Conservation (phyloP, 306 rosid genomes). For the Quercus bicolor region DNA sequence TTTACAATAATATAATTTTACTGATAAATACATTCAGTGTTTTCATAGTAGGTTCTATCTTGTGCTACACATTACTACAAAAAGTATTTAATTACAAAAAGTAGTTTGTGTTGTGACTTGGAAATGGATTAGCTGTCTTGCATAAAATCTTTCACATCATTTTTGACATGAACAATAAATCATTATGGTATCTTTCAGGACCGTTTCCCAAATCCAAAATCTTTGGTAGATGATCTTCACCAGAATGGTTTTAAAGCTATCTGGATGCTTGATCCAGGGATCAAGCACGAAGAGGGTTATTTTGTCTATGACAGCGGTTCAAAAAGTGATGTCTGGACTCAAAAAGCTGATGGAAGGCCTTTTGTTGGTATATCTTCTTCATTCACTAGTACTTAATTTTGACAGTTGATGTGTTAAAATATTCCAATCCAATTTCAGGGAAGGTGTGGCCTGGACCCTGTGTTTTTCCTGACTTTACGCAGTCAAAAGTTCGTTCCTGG, state of each 20-base stretch:
- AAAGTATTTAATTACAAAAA: neutral
- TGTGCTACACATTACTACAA: neutral
- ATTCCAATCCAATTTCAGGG: slow-evolving; percentile 45
- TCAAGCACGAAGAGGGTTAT: slow-evolving; percentile 78
- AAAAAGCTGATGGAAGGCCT: slow-evolving; percentile 64
- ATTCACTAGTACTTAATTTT: neutral
- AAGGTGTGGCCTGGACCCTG: slow-evolving; percentile 94
- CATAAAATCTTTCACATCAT: neutral
- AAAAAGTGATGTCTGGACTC: slow-evolving; percentile 67
- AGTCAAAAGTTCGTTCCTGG: slow-evolving; percentile 80
- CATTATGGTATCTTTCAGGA: slow-evolving; percentile 49
- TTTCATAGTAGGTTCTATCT: neutral
- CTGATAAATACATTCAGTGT: neutral
- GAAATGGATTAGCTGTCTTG: slow-evolving; percentile 14
- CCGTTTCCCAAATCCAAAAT: slow-evolving; percentile 66
- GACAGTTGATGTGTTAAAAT: slow-evolving; percentile 3
- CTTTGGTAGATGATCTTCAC: slow-evolving; percentile 59
- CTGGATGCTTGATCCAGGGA: slow-evolving; percentile 98
- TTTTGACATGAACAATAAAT: slow-evolving; percentile 16
- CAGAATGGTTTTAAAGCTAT: slow-evolving; percentile 77
- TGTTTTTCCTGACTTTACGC: slow-evolving; percentile 90
- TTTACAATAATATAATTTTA: too few species aligned
- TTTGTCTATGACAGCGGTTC: slow-evolving; percentile 77
- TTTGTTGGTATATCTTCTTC: slow-evolving; percentile 49
- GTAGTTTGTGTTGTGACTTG: neutral